Evolutionary conservation across 1,284 basidiomycete species (phyloP).

Genomic region (Moniliophthora roreri): DNA sequence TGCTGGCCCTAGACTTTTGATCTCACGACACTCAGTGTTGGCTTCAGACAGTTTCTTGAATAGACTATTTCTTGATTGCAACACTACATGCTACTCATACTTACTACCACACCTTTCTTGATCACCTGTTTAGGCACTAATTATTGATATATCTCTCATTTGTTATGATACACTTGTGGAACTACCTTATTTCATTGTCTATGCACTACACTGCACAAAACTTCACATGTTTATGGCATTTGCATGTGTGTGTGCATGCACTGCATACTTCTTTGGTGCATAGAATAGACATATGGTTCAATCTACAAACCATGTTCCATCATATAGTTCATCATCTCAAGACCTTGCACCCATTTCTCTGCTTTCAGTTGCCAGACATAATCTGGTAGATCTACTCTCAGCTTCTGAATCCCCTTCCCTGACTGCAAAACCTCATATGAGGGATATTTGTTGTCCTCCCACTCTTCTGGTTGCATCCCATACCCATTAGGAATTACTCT

Average conservation of each 20-base stretch:
- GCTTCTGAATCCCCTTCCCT: neutral
- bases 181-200: neutral
- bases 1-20: neutral
- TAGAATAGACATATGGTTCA: too few species aligned
- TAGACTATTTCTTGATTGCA: too few species aligned
- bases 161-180: neutral
- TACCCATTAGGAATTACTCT: neutral
- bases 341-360: conserved; percentile 9
- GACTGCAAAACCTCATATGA: conserved; percentile 5
- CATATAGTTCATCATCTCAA: neutral
- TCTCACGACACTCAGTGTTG: too few species aligned
- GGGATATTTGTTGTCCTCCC: conserved; percentile 10
- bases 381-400: conserved; percentile 8
- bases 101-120: too few species aligned
- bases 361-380: conserved; percentile 6
- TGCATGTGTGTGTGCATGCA: too few species aligned
- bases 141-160: neutral
- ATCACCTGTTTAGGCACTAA: neutral
- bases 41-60: too few species aligned
- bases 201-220: neutral
- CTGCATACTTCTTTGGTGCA: too few species aligned
- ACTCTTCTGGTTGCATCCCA: neutral
- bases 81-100: too few species aligned
- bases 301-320: neutral
- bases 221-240: too few species aligned